phyloP scores from a whole-genome alignment of 2,329 filamentous ascomycete species.

The Colletotrichum theobromicola region DNA sequence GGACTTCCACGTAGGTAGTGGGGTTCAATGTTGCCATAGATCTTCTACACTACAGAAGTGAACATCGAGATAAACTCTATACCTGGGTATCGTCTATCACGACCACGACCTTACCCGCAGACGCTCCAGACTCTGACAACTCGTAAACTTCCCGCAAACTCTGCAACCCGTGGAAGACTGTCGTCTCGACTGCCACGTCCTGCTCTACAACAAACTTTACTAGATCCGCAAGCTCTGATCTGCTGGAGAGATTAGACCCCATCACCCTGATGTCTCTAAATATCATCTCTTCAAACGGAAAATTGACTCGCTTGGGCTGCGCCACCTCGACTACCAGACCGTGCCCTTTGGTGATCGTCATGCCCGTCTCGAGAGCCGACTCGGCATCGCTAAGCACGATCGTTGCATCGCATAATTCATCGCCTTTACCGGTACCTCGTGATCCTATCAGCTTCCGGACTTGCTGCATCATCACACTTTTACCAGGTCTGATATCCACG shows the following conservation, averaged over 20 bases:
- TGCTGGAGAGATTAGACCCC: constrained; percentile 48
- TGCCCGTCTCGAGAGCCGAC: constrained; percentile 52
- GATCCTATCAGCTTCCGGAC: constrained; percentile 50
- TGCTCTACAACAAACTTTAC: constrained; percentile 48
- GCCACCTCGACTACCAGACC: constrained; percentile 63
- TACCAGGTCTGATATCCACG: constrained; percentile 55
- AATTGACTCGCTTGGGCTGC: constrained; percentile 45
- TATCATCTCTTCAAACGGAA: constrained; percentile 51
- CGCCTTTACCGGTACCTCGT: constrained; percentile 44
- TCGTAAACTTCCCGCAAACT: constrained; percentile 54
- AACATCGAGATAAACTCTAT: neutral
- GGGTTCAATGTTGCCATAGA: no score
- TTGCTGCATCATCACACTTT: constrained; percentile 50
- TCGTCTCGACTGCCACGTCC: constrained; percentile 54
- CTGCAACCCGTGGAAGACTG: constrained; percentile 57
- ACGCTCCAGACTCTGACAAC: constrained; percentile 57
- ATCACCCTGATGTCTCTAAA: constrained; percentile 58
- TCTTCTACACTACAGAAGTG: no score
- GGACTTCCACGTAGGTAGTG: no score
- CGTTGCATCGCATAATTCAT: constrained; percentile 42
- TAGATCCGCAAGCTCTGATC: constrained; percentile 50
- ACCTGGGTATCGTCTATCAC: constrained; percentile 52
- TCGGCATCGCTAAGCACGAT: constrained; percentile 58
- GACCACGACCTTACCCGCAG: constrained; percentile 58
- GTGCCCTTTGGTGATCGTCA: constrained; percentile 64